phyloP scores from a whole-genome alignment of 768 basidiomycete species.

The Trametes meyenii region DNA sequence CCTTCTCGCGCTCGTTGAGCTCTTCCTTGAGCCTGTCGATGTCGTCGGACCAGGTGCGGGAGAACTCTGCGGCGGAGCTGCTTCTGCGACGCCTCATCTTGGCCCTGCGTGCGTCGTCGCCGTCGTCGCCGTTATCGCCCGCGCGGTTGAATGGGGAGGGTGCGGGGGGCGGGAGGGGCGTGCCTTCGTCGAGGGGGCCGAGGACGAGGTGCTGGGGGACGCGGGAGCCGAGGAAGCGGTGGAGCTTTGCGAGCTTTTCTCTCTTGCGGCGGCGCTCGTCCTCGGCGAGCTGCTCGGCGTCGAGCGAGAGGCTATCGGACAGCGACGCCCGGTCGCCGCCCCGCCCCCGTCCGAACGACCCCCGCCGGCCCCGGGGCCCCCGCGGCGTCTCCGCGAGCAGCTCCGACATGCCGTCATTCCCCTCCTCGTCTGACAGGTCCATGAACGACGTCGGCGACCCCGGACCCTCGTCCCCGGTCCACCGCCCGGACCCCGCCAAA shows the following conservation, averaged over 20 bases:
- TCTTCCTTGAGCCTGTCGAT: slow-evolving; percentile 70
- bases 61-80: slow-evolving; percentile 52
- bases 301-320: slow-evolving; percentile 44
- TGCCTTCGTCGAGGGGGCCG: slow-evolving; percentile 42
- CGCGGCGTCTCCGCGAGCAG: slow-evolving; percentile 37
- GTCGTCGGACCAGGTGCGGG: slow-evolving; percentile 54
- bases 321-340: slow-evolving; percentile 47
- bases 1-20: slow-evolving; percentile 72
- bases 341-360: slow-evolving; percentile 31
- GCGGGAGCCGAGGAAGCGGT: slow-evolving; percentile 83
- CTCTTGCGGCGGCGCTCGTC: slow-evolving; percentile 69
- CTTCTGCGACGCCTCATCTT: slow-evolving; percentile 57
- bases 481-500: slow-evolving; percentile 10
- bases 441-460: slow-evolving; percentile 57
- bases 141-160: slow-evolving; percentile 28
- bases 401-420: slow-evolving; percentile 35
- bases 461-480: slow-evolving; percentile 24
- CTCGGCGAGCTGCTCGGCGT: slow-evolving; percentile 55
- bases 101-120: slow-evolving; percentile 32
- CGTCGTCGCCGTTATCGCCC: too few relatives aligned
- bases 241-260: slow-evolving; percentile 77
- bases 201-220: slow-evolving; percentile 73
- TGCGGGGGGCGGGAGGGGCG: slow-evolving; percentile 37
- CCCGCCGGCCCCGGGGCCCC: slow-evolving; percentile 25
- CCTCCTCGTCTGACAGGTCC: slow-evolving; percentile 70